Percentiles rank a stretch among this genome's conserved stretches.
Evolutionary conservation across 2,329 filamentous ascomycete genomes (phyloP).

Genomic region (Macroventuria anomochaeta): DNA sequence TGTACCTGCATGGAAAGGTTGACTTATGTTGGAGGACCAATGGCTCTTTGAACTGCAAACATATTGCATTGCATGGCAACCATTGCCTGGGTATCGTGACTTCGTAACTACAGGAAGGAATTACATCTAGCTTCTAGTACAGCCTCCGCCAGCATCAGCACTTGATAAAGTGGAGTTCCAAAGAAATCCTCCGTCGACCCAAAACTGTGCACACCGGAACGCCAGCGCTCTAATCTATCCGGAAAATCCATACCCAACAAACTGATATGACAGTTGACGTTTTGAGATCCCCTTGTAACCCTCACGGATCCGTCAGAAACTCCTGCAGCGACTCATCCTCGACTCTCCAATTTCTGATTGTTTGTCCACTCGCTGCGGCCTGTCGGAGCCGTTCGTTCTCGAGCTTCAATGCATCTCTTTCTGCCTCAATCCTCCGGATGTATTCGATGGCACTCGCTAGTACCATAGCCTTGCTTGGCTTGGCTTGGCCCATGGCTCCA

Average conservation of each 20-base stretch:
- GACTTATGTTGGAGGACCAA: no score
- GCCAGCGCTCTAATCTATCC: constrained; percentile 1
- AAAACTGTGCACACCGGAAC: background rate
- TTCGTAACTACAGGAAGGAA: constrained; percentile 6
- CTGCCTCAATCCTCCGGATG: constrained; percentile 38
- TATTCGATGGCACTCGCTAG: constrained; percentile 44
- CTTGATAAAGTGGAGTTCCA: constrained; percentile 16
- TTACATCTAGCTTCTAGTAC: constrained; percentile 1
- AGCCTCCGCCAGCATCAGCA: constrained; percentile 15
- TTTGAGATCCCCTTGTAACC: background rate
- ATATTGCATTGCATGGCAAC: constrained; percentile 11
- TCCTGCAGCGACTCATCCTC: constrained; percentile 19
- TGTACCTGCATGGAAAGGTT: no score
- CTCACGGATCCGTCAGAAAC: constrained; percentile 17
- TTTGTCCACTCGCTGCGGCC: constrained; percentile 11
- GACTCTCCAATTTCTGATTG: constrained; percentile 12
- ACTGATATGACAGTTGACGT: background rate
- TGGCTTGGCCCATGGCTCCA: constrained; percentile 35
- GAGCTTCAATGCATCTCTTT: constrained; percentile 33
- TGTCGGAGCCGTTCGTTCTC: constrained; percentile 38
- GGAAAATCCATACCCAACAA: background rate
- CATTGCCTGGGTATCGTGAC: constrained; percentile 16
- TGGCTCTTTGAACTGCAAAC: no score
- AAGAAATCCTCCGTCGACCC: background rate
- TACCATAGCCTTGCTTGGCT: constrained; percentile 45